These are phyloP conservation scores for Nannochloropsis granulata DNA, from an alignment of 108 stramenopile species.

Conservation along the genomic window DNA sequence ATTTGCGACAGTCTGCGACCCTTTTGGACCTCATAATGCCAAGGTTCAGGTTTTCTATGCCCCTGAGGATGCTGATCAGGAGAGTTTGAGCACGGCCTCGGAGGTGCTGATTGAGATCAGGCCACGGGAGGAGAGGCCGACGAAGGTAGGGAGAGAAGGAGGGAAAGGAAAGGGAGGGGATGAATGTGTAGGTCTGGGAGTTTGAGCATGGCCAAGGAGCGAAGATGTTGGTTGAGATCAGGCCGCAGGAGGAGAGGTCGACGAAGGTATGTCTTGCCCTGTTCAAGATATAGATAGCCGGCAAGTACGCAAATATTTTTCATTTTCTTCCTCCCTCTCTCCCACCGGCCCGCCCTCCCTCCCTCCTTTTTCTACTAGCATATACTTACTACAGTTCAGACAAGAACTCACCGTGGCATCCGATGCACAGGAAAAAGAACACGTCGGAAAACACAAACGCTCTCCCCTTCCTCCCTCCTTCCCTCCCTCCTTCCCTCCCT, in stretches of 20 bases:
- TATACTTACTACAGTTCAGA: no score
- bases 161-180: no score
- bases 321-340: no score
- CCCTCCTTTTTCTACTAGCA: no score
- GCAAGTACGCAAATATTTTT: no score
- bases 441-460: constrained; percentile 4
- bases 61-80: constrained; percentile 41
- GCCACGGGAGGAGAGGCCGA: constrained; percentile 51
- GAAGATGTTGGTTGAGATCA: constrained; percentile 56
- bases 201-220: constrained; percentile 21
- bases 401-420: no score
- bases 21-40: constrained; percentile 79
- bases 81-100: constrained; percentile 24
- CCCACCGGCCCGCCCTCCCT: no score
- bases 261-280: no score
- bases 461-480: background rate
- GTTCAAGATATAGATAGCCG: no score
- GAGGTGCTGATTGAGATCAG: constrained; percentile 62
- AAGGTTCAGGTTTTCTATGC: constrained; percentile 76
- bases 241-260: constrained; percentile 49
- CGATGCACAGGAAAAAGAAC: no score
- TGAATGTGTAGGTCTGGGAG: no score
- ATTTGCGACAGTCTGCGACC: constrained; percentile 88
- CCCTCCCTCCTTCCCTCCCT: background rate
- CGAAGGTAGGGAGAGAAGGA: constrained; percentile 43